Evolutionary conservation across 495 filamentous ascomycete genomes (phyloP), one percentile per base, ranked within the genome.

Genomic region (Copromyces sp.): DNA sequence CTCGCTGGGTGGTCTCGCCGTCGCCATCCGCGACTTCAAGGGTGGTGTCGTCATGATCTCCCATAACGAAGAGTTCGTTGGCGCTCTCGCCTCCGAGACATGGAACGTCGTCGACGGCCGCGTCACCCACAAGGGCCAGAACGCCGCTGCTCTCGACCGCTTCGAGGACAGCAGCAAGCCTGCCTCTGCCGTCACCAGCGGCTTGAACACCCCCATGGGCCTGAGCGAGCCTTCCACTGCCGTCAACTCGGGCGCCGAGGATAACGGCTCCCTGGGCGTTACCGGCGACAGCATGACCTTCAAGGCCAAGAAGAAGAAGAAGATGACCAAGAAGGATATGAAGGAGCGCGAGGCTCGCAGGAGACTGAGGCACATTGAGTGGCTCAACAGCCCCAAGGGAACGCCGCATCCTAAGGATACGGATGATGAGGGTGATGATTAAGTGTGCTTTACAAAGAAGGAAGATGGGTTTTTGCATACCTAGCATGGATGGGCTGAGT

Each of bases 41-140:
- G 95, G 95, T 73, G 95, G 95, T 80, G 96, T 98, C 3, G 93
- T 98, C 74, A 97, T 99, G 91, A 99, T 99, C 79, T 98, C 94
- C 76, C 95, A 99, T 85, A 98, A 98, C 89, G 92, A 97, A 77
- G 96, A 99, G 81, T 99, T 99, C 78, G 94, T 98, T 65, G 93
- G 94, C 73, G 94, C 95, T 4, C 90, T 99, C 12, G 94, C 95
- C 79, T 90, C 91, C 29, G 95, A 99, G 84, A 94, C 97, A 81
- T 95, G 95, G 90, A 91, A 97, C 83, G 91, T 99, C 72, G 90
- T 89, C 74, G 93, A 94, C 75, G 95, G 95, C 4, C 90, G 91
- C 20, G 89, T 99, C 70, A 91, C 91, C 16, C 88, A 94, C 83
- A 94, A 94, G 77, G 94, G 92, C 75, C 88, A 90, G 78, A 81